Evolutionary conservation across 768 basidiomycete species (phyloP), one percentile per base, ranked within the genome.

Genomic region (Boletus sp.): DNA sequence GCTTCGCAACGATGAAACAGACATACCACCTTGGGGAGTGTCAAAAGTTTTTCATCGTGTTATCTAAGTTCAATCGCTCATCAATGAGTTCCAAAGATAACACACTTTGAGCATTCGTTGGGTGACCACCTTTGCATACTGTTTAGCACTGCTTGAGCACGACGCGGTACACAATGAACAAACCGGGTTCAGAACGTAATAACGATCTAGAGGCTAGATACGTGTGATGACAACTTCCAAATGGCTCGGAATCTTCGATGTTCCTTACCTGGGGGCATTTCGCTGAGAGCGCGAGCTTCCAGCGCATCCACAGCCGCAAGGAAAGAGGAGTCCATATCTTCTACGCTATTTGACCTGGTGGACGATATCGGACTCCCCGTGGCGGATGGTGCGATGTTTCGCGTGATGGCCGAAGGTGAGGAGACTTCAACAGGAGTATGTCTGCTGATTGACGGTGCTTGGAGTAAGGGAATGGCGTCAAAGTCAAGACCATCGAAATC

Each of bases 401-500:
- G 54, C 15, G 41, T 42, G 17, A 44, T 20, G 9, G 29, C n/a
- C 14, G 37, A 50, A 35, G 39, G 49, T 44, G 18, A n/a, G 17
- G 55, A 44, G 7, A 46, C 20, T 47, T 55, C 41, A 11, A 11
- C 45, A 47, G 51, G 46, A 56, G 42, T 17, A 30, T 11, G 10
- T 40, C 39, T 45, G 24, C 11, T 36, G 45, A 30, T 18, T 14
- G 52, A n/a, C 7, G 49, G 58, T 24, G 57, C 61, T 53, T 70
- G 66, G 30, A 75, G 68, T 50, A 52, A 72, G 9, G 76, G 70
- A 20, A 76, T 54, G 11, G 56, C 75, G 29, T 82, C 75, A 57
- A 78, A 81, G 59, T 79, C 75, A 20, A 83, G 45, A 15, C 77
- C 78, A 4, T 77, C 77, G 55, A 85, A 81, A 24, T 80, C 78